Percentiles rank a stretch among this genome's conserved stretches.
phyloP scores from a whole-genome alignment of 257 asterid genomes.

The Knoxia roxburghii region DNA sequence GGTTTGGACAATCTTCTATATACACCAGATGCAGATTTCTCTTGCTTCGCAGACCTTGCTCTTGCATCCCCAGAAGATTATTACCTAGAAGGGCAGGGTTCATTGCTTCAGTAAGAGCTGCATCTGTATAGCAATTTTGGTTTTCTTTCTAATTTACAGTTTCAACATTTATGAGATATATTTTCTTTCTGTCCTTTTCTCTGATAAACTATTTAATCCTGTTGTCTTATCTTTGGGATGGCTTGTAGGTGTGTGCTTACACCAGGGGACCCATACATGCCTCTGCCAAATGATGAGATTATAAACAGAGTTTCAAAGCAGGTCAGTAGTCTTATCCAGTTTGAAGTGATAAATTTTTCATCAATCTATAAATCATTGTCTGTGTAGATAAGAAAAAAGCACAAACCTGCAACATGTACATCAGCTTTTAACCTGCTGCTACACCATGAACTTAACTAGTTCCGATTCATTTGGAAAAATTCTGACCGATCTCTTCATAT shows the following conservation, averaged over 20 bases:
- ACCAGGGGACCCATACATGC: constrained; percentile 99
- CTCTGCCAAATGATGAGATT: constrained; percentile 78
- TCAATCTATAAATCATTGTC: neutral
- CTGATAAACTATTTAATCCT: constrained; percentile 9
- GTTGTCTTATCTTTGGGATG: constrained; percentile 13
- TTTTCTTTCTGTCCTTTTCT: constrained; percentile 2
- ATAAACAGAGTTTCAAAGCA: constrained; percentile 82
- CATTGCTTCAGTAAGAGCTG: constrained; percentile 85
- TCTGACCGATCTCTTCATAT: constrained; percentile 7
- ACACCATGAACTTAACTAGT: neutral
- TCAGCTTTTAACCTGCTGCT: neutral
- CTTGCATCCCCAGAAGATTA: constrained; percentile 89
- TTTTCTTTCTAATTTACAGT: constrained; percentile 1
- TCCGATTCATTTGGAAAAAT: neutral
- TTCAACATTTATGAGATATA: neutral
- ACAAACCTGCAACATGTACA: no score
- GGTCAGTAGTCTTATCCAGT: constrained; percentile 37
- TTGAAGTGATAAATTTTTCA: neutral
- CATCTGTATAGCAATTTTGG: neutral
- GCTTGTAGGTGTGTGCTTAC: constrained; percentile 83
- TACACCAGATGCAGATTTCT: constrained; percentile 97
- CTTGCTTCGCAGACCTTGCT: constrained; percentile 97
- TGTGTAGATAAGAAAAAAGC: no score
- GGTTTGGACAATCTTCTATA: constrained; percentile 94
- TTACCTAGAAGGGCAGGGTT: constrained; percentile 91